Evolutionary conservation across 2,329 filamentous ascomycete genomes (phyloP), one percentile per base, ranked within the genome.

Genomic region (Scedosporium boydii): DNA sequence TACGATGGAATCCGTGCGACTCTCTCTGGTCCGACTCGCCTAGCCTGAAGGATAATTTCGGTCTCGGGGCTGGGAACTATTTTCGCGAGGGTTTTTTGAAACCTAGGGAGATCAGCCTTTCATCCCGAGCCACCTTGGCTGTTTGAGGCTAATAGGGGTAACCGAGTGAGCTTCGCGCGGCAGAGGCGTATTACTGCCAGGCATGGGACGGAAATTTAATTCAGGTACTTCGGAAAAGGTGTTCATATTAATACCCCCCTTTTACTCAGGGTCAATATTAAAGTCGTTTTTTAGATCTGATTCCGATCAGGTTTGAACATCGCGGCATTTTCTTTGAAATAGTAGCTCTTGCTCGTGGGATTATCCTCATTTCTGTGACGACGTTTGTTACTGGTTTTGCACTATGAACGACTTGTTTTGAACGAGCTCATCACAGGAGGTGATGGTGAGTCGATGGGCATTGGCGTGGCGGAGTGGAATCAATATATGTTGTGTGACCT

Each of bases 1-100:
- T 64, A 65, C 48, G 56, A 21, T 42, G 14, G 10, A 14, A 27
- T n/a, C 29, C n/a, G 48, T 23, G 51, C 21, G 29, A 63, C 34
- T 14, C 59, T 55, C 23, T 46, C 16, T 18, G n/a, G 42, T 60
- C 27, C 44, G 38, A 23, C 53, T 26, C 44, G 44, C 44, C 44
- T 48, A 18, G 44, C 18, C 16, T 48, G 44, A 21, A 48, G 16
- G 44, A 21, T 48, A 18, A 18, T 48, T 21, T n/a, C 3, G 6
- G 18, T 10, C 14, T 21, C 44, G 44, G 44, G 44, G 29, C 6
- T 21, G 44, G 44, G 7, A 48, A 12, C 44, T 55, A 23, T 29
- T 23, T 23, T 55, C 23, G 18, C 12, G 18, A 23, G 34, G 34
- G 51, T 16, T 26, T 27, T 55, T 55, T 55, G 51, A 55, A 55